Conservation (phyloP, 306 rosid species). For the Spatholobus suberectus region DNA sequence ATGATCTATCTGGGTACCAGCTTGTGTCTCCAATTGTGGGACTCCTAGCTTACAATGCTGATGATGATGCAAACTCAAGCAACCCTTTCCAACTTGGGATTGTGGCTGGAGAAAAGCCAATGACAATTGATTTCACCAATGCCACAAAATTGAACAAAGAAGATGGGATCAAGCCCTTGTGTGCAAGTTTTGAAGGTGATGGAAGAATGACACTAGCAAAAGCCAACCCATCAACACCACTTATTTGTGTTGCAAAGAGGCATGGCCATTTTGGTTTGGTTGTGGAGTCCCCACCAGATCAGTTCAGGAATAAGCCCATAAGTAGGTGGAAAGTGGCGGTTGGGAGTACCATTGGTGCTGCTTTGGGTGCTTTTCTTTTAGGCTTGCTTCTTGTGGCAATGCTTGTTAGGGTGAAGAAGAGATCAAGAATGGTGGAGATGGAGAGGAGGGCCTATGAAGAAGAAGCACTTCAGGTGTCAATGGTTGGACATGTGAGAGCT, state of each 20-base stretch:
- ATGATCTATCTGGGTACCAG: slow-evolving; percentile 72
- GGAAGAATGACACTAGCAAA: slow-evolving; percentile 77
- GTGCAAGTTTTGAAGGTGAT: slow-evolving; percentile 84
- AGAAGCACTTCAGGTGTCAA: slow-evolving; percentile 94
- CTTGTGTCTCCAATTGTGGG: slow-evolving; percentile 86
- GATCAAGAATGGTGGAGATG: slow-evolving; percentile 84
- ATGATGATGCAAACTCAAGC: slow-evolving; percentile 55
- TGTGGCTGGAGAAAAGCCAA: slow-evolving; percentile 65
- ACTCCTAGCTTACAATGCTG: slow-evolving; percentile 84
- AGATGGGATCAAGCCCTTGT: slow-evolving; percentile 54
- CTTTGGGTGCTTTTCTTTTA: slow-evolving; percentile 79
- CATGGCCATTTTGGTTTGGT: slow-evolving; percentile 96
- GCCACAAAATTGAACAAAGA: slow-evolving; percentile 44
- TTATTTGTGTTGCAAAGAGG: slow-evolving; percentile 69
- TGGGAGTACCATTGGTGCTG: slow-evolving; percentile 85
- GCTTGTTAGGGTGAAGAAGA: slow-evolving; percentile 91
- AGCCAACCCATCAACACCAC: slow-evolving; percentile 54
- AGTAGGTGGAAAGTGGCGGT: slow-evolving; percentile 85
- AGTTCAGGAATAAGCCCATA: slow-evolving; percentile 50
- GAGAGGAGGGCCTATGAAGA: slow-evolving; percentile 93
- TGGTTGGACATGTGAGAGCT: slow-evolving; percentile 98
- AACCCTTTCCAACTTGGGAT: slow-evolving; percentile 86
- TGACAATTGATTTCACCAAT: slow-evolving; percentile 74
- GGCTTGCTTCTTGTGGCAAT: slow-evolving; percentile 89
- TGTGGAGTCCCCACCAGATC: slow-evolving; percentile 56